Conservation (phyloP, 805 yeast genomes). For the Jamesozyma rosinii region DNA sequence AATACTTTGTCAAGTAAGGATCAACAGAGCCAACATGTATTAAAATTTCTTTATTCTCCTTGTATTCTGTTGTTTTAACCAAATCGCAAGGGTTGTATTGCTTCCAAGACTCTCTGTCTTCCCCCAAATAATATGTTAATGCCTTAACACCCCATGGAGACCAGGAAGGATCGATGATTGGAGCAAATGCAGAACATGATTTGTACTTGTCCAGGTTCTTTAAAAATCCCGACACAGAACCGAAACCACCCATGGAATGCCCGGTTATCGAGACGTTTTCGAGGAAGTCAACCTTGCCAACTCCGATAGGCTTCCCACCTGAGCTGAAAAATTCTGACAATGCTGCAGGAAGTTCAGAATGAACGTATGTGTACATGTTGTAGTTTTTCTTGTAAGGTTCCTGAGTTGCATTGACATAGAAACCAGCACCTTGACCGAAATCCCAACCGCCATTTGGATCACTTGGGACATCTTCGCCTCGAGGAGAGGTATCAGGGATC, state of each 20-base stretch:
- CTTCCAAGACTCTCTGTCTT: conserved; percentile 44
- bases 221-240: too few species aligned
- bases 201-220: too few species aligned
- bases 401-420: conserved; percentile 76
- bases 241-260: too few species aligned
- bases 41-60: conserved; percentile 49
- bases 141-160: too few species aligned
- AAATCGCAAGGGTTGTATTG: conserved; percentile 80
- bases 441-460: conserved; percentile 59
- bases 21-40: conserved; percentile 80
- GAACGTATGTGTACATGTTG: conserved; percentile 79
- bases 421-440: conserved; percentile 93
- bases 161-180: too few species aligned
- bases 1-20: conserved; percentile 57
- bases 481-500: conserved; percentile 94
- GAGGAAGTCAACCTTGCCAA: too few species aligned
- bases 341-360: conserved; percentile 54
- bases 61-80: conserved; percentile 32
- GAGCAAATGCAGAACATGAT: too few species aligned
- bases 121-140: conserved; percentile 72
- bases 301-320: too few species aligned
- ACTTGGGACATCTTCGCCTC: conserved; percentile 75
- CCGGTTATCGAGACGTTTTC: too few species aligned
- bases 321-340: conserved; percentile 37
- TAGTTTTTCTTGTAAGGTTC: conserved; percentile 66